Conservation (phyloP, 164 flowering plant genomes). For the Sextonia rubra region DNA sequence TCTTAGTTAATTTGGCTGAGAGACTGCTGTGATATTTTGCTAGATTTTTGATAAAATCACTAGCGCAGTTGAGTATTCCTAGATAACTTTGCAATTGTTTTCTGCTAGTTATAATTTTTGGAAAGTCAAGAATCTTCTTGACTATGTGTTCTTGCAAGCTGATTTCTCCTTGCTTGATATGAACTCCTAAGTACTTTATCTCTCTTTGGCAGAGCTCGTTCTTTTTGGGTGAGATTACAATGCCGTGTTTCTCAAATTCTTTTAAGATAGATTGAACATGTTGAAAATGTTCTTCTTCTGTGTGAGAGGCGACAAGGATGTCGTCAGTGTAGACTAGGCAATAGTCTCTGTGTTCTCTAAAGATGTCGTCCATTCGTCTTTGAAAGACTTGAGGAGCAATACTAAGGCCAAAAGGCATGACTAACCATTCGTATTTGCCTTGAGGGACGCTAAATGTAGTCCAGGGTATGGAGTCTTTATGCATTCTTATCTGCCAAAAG, state of each 20-base stretch:
- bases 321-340: constrained; percentile 6
- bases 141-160: background rate
- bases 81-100: background rate
- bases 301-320: constrained; percentile 5
- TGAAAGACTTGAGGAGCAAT: constrained; percentile 11
- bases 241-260: background rate
- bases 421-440: constrained; percentile 17
- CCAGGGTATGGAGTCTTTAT: background rate
- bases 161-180: background rate
- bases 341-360: background rate
- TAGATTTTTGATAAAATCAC: background rate
- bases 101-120: background rate
- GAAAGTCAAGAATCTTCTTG: background rate
- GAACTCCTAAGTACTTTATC: too few relatives aligned
- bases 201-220: too few relatives aligned
- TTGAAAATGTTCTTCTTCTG: background rate
- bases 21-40: background rate
- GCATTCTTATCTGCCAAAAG: constrained; percentile 12
- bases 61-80: background rate
- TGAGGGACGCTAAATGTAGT: constrained; percentile 10
- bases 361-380: constrained; percentile 8
- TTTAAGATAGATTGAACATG: background rate
- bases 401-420: constrained; percentile 15
- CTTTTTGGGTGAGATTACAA: background rate
- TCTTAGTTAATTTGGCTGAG: background rate